These are phyloP conservation scores for Castanopsis chinensis DNA, from an alignment of 306 rosid species.

Conservation along the genomic window DNA sequence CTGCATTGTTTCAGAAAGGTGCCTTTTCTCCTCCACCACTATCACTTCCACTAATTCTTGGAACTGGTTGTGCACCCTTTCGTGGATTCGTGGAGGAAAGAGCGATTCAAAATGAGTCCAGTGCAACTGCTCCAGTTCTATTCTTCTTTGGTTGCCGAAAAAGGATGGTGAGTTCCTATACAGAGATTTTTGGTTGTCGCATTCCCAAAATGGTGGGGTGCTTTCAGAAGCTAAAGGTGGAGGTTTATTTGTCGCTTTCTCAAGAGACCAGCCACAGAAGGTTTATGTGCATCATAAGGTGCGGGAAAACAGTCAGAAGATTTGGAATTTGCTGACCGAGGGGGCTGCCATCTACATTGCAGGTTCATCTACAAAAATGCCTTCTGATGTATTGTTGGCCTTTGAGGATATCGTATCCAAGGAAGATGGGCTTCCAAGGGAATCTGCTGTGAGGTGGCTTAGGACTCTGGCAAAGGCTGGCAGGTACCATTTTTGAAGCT, in stretches of 20 bases:
- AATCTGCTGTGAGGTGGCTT: constrained; percentile 71
- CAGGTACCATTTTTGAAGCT: constrained; percentile 75
- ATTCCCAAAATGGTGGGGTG: constrained; percentile 53
- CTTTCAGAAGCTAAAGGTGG: constrained; percentile 81
- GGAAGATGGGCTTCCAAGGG: constrained; percentile 61
- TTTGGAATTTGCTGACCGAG: constrained; percentile 64
- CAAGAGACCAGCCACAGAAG: constrained; percentile 77
- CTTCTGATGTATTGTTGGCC: constrained; percentile 70
- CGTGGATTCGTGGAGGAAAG: constrained; percentile 87
- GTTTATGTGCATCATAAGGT: constrained; percentile 93
- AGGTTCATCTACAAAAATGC: constrained; percentile 95
- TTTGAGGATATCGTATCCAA: constrained; percentile 68
- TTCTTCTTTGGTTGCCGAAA: constrained; percentile 89
- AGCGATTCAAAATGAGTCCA: constrained; percentile 48
- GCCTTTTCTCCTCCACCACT: constrained; percentile 75
- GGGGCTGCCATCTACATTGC: constrained; percentile 88
- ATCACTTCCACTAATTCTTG: constrained; percentile 80
- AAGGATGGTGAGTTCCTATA: constrained; percentile 71
- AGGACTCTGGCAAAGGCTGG: constrained; percentile 66
- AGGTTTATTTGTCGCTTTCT: constrained; percentile 85
- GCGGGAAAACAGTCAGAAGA: constrained; percentile 58
- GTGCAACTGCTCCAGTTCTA: constrained; percentile 61
- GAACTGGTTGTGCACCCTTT: constrained; percentile 95
- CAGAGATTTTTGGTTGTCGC: constrained; percentile 71
- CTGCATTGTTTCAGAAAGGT: constrained; percentile 83